phyloP scores from a whole-genome alignment of 2,329 filamentous ascomycete species.

The Cladorrhinum sp. region DNA sequence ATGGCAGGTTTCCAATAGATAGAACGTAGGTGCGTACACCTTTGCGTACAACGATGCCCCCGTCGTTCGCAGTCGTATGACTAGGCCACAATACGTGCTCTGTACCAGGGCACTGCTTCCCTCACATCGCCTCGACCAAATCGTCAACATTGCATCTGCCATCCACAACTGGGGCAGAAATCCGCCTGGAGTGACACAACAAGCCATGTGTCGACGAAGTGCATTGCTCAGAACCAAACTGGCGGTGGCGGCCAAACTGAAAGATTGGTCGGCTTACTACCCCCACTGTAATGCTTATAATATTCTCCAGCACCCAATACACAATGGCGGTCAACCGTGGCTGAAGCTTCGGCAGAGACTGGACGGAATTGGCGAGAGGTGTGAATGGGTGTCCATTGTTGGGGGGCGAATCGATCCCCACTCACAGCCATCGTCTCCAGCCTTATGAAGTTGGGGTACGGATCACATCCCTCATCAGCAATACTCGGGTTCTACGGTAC shows the following conservation, averaged over 20 bases:
- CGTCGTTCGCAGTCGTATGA: background rate
- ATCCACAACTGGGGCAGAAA: background rate
- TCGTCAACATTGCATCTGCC: background rate
- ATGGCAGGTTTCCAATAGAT: too few species aligned
- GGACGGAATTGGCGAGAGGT: background rate
- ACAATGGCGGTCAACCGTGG: background rate
- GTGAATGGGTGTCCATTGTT: background rate
- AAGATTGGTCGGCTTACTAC: constrained; percentile 20
- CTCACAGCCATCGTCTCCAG: constrained; percentile 5
- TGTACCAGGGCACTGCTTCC: background rate
- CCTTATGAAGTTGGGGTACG: background rate
- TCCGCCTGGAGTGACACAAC: constrained; percentile 15
- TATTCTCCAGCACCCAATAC: background rate
- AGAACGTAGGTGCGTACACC: background rate
- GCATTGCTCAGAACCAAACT: constrained; percentile 16
- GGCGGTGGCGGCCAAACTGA: constrained; percentile 14
- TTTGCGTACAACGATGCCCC: background rate
- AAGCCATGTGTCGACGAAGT: constrained; percentile 2
- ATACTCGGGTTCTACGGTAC: background rate
- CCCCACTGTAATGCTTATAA: constrained; percentile 14
- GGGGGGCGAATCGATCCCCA: background rate
- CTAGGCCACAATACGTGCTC: background rate
- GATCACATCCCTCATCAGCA: background rate
- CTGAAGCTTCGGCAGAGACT: background rate
- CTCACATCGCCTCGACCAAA: background rate